Evolutionary conservation across 257 asterid species (phyloP).

Genomic region (Fraxinus americana): DNA sequence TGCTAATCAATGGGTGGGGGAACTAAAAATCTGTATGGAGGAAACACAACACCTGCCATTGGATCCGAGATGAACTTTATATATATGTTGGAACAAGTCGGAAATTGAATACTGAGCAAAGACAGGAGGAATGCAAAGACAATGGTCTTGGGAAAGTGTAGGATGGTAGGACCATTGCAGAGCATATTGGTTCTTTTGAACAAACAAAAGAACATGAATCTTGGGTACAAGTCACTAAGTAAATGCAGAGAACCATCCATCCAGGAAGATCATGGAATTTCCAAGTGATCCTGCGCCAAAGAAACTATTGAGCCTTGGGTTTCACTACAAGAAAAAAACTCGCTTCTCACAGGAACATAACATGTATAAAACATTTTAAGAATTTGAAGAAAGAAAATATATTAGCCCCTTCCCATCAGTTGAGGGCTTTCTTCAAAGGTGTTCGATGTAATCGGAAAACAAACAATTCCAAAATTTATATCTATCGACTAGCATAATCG

Average conservation of each 20-base stretch:
- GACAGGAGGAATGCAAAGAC: slow-evolving; percentile 96
- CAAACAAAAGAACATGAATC: slow-evolving; percentile 82
- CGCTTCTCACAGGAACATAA: slow-evolving; percentile 36
- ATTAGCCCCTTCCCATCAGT: slow-evolving; percentile 13
- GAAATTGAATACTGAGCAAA: slow-evolving; percentile 85
- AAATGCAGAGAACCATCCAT: slow-evolving; percentile 91
- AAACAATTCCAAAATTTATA: not conserved
- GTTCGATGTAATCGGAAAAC: not conserved
- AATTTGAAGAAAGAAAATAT: slow-evolving; percentile 18
- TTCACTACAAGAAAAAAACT: slow-evolving; percentile 37
- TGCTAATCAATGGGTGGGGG: slow-evolving; percentile 48
- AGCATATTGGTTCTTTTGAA: slow-evolving; percentile 86
- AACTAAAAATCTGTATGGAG: slow-evolving; percentile 43
- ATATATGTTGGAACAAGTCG: slow-evolving; percentile 82
- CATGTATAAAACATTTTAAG: slow-evolving; percentile 28
- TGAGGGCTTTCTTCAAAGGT: slow-evolving; percentile 33
- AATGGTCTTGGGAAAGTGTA: slow-evolving; percentile 85
- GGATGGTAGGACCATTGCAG: slow-evolving; percentile 85
- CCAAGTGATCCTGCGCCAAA: slow-evolving; percentile 99
- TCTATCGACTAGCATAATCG: slow-evolving; percentile 16
- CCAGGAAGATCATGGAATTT: slow-evolving; percentile 85
- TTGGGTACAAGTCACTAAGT: slow-evolving; percentile 88
- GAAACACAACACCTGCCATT: slow-evolving; percentile 94
- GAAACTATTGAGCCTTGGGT: slow-evolving; percentile 85
- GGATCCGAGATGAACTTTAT: slow-evolving; percentile 89